Conservation (phyloP, 371 early-diverging fungal species). For the Mortierella sp. region DNA sequence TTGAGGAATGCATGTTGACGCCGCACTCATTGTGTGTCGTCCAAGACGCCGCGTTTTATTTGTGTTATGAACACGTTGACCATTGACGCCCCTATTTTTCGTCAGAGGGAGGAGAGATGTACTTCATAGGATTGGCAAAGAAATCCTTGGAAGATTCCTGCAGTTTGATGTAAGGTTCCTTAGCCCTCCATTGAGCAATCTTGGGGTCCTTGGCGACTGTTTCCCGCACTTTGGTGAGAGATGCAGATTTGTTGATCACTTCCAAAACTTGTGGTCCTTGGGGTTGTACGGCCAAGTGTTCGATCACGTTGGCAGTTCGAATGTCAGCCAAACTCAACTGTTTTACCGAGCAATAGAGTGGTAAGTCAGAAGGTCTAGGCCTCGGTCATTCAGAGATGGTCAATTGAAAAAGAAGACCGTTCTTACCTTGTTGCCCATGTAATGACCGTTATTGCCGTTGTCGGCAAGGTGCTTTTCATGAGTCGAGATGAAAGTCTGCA, state of each 20-base stretch:
- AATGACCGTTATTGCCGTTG: slow-evolving; percentile 48
- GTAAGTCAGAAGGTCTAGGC: background rate
- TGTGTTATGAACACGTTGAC: too few species aligned
- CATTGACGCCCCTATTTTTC: too few species aligned
- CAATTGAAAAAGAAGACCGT: background rate
- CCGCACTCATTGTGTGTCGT: too few species aligned
- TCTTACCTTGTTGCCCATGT: slow-evolving; percentile 34
- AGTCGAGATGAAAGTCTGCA: slow-evolving; percentile 17
- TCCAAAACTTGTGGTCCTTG: slow-evolving; percentile 10
- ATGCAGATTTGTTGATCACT: slow-evolving; percentile 16
- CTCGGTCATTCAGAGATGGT: background rate
- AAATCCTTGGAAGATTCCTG: slow-evolving; percentile 1
- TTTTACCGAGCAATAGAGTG: background rate
- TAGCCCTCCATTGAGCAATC: slow-evolving; percentile 29
- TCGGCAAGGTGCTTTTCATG: slow-evolving; percentile 34
- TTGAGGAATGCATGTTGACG: too few species aligned
- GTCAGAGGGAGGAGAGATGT: background rate
- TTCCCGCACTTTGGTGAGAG: slow-evolving; percentile 22
- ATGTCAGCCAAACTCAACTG: slow-evolving; percentile 47
- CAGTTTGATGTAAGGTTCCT: slow-evolving; percentile 4
- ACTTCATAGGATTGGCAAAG: slow-evolving; percentile 21
- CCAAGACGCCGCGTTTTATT: too few species aligned
- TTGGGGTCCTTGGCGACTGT: slow-evolving; percentile 31
- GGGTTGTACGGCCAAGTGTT: slow-evolving; percentile 19
- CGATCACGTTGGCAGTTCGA: slow-evolving; percentile 25